Conservation (phyloP, 225 moss, liverwort and hornwort species). For the Polytrichum commune region DNA sequence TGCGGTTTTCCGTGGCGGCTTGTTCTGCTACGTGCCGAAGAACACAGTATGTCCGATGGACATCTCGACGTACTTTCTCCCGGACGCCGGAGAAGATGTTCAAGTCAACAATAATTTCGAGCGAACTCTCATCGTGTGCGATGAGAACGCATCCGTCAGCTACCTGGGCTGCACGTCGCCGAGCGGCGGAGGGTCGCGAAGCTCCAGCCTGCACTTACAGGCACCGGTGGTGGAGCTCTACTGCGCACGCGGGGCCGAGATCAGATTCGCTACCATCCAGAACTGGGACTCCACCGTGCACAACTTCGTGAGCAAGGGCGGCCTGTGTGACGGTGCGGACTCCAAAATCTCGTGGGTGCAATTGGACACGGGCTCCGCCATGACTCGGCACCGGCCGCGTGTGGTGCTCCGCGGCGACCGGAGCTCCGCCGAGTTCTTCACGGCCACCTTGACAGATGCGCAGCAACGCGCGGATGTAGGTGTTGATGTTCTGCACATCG, state of each 20-base stretch:
- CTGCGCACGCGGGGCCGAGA: conserved; percentile 15
- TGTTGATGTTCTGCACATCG: conserved; percentile 15
- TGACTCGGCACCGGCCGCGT: conserved; percentile 14
- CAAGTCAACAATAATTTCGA: conserved; percentile 29
- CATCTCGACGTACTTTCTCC: conserved; percentile 56
- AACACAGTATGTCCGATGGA: conserved; percentile 61
- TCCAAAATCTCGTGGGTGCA: conserved; percentile 26
- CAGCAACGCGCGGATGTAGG: conserved; percentile 12
- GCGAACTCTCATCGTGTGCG: conserved; percentile 23
- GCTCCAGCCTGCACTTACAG: not conserved
- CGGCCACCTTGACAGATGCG: not conserved
- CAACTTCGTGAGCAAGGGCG: conserved; percentile 13
- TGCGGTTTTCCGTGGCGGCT: conserved; percentile 56
- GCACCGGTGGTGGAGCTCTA: conserved; percentile 22
- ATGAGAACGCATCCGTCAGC: conserved; percentile 4
- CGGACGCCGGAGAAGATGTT: conserved; percentile 19
- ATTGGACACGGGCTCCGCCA: conserved; percentile 16
- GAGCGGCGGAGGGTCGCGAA: not conserved
- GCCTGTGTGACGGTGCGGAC: conserved; percentile 12
- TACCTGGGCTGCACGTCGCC: conserved; percentile 19
- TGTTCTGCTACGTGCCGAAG: conserved; percentile 63
- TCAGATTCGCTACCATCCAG: conserved; percentile 14
- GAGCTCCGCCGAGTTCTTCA: conserved; percentile 9
- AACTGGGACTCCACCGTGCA: conserved; percentile 12
- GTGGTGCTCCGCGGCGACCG: conserved; percentile 24